Base-by-base conservation (phyloP, 73 alveolate species). In the Paramecium tetraurelia region DNA sequence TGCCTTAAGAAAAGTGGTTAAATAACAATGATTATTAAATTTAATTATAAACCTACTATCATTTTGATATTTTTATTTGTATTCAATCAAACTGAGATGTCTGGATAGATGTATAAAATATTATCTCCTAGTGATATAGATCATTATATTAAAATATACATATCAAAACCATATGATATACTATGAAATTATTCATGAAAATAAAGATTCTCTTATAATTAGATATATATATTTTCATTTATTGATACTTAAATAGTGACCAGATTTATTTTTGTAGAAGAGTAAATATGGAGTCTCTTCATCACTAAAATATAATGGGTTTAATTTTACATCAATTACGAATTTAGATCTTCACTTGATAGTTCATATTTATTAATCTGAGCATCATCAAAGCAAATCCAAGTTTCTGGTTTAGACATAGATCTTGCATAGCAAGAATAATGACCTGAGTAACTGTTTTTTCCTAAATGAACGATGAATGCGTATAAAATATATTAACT, bases 1-100 rank as follows among this genome's bases (percentile, higher is more conserved):
- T 71, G 94, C 85, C 18, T 89, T 89, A 18, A 89, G 90, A 46
- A 89, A 70, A 89, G 35, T 83, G 18, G 92, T 89, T 70, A 80
- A 80, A 80, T 63, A 27, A 63, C 24, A 63, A 33, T 63, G 84
- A 53, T 63, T 63, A 31, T 63, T 31, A 63, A 63, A 63, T 63
- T 63, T 31, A 31, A 63, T 63, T 27, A 63, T 63, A 41, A 50
- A 41, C 69, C 18, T 22, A 53, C 69, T 53, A 16, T 16, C 5
- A 53, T 53, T 11, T 53, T 18, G 69, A 53, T 53, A n/a, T 50
- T 50, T 20, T 16, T 50, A n/a, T 50, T 14, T 50, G 29, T 4
- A n/a, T 27, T 1, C 31, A 1, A 27, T 27, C 1, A 27, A 27
- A 27, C 31, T 27, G 31, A 27, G 31, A n/a, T n/a, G n/a, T n/a